These are phyloP conservation scores for Cocos nucifera DNA, from an alignment of 176 grass and related monocot genomes.

Conservation along the genomic window DNA sequence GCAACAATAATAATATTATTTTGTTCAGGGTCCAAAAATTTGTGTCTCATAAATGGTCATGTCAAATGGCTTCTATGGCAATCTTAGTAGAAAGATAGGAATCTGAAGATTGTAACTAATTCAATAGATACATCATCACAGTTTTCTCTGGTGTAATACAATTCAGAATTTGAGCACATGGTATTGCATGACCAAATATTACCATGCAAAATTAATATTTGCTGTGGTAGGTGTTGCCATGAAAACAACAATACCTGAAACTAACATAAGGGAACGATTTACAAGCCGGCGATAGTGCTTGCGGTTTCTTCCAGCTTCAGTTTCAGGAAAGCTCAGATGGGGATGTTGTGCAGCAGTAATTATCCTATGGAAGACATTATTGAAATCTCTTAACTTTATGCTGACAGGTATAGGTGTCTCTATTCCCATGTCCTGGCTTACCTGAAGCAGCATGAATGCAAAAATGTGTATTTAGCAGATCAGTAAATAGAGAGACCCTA, in stretches of 20 bases:
- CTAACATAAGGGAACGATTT: constrained; percentile 84
- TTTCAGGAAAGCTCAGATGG: constrained; percentile 95
- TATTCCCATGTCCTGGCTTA: constrained; percentile 87
- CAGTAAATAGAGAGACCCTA: too few species aligned
- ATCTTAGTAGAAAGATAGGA: too few species aligned
- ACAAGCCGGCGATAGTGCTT: constrained; percentile 78
- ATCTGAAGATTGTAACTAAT: too few species aligned
- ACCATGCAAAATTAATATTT: too few species aligned
- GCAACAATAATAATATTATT: too few species aligned
- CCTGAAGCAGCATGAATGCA: constrained; percentile 31
- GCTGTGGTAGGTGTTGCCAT: too few species aligned
- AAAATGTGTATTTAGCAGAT: background rate
- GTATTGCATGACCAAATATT: background rate
- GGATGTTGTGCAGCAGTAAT: constrained; percentile 54
- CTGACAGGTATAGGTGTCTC: constrained; percentile 92
- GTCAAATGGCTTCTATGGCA: too few species aligned
- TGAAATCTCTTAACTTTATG: constrained; percentile 79
- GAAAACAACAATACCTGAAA: constrained; percentile 49
- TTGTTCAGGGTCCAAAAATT: too few species aligned
- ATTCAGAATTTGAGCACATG: background rate
- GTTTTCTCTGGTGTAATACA: too few species aligned
- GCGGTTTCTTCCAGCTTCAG: constrained; percentile 83
- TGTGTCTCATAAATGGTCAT: too few species aligned
- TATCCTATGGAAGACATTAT: constrained; percentile 72
- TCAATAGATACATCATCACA: too few species aligned